Percentiles rank a stretch among this genome's conserved stretches.
phyloP scores from a whole-genome alignment of 306 rosid genomes.

The Cajanus cajan region DNA sequence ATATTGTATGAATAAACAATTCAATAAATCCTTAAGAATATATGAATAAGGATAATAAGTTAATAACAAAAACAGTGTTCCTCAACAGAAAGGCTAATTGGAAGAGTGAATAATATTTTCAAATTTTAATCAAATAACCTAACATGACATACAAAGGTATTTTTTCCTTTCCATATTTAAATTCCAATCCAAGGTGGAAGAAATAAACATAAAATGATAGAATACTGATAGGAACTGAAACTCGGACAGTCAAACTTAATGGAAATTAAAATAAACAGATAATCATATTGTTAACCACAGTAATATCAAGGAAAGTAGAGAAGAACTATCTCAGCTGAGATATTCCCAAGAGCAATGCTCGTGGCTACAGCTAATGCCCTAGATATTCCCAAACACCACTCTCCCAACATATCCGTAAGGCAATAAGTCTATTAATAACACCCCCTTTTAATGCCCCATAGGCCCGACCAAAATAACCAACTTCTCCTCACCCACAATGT shows the following conservation, averaged over 20 bases:
- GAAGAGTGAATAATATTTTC: background rate
- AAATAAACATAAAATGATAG: background rate
- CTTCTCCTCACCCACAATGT: background rate
- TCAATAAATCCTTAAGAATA: background rate
- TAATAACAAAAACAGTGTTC: background rate
- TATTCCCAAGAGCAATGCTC: background rate
- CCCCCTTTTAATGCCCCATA: background rate
- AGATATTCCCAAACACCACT: background rate
- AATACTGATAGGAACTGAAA: background rate
- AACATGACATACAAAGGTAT: background rate
- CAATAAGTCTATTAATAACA: background rate
- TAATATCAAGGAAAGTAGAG: conserved; percentile 3
- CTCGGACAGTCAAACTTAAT: background rate
- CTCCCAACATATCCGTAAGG: background rate
- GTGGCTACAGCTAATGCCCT: background rate
- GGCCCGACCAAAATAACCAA: background rate
- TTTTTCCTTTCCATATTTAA: background rate
- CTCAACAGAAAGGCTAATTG: background rate
- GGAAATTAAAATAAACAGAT: background rate
- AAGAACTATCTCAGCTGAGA: conserved; percentile 2
- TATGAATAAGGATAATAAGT: conserved; percentile 5
- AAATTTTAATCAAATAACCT: background rate
- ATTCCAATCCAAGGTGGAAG: conserved; percentile 6
- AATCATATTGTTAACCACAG: background rate
- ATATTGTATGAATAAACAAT: background rate